A percentile compares a stretch with the other conserved stretches of the same genome.
Evolutionary conservation across 2,329 filamentous ascomycete species (phyloP).

Genomic region (Talaromyces pinophilus): DNA sequence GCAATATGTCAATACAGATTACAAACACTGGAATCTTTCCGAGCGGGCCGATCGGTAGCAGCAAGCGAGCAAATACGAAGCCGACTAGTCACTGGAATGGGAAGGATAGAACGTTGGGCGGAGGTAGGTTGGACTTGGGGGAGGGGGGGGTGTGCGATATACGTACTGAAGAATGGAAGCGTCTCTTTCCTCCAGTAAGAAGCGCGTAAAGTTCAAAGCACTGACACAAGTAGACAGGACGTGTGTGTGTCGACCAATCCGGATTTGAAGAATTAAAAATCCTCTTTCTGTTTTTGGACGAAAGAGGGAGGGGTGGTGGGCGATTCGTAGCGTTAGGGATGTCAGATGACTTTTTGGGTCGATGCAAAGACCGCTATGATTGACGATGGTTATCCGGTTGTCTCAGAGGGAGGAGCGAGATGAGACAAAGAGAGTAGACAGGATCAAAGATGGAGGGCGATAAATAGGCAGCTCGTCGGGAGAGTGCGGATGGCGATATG

Average conservation of each 20-base stretch:
- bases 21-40: slow-evolving; percentile 19
- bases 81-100: slow-evolving; percentile 11
- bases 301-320: slow-evolving; percentile 4
- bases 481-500: neutral
- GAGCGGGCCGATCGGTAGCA: slow-evolving; percentile 22
- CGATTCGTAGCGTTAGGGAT: slow-evolving; percentile 14
- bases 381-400: slow-evolving; percentile 12
- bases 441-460: neutral
- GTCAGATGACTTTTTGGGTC: slow-evolving; percentile 20
- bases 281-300: neutral
- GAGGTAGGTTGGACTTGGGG: neutral
- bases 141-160: neutral
- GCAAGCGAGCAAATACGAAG: slow-evolving; percentile 17
- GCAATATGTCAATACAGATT: slow-evolving; percentile 10
- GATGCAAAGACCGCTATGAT: slow-evolving; percentile 2
- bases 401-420: slow-evolving; percentile 6
- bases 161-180: slow-evolving; percentile 18
- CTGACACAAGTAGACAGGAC: neutral
- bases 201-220: neutral
- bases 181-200: slow-evolving; percentile 13
- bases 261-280: neutral
- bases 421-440: slow-evolving; percentile 10
- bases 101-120: slow-evolving; percentile 3
- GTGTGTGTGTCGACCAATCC: slow-evolving; percentile 5
- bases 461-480: neutral